These are phyloP conservation scores for Aquanectria penicillioides DNA, from an alignment of 2,329 filamentous ascomycete species.

Conservation along the genomic window DNA sequence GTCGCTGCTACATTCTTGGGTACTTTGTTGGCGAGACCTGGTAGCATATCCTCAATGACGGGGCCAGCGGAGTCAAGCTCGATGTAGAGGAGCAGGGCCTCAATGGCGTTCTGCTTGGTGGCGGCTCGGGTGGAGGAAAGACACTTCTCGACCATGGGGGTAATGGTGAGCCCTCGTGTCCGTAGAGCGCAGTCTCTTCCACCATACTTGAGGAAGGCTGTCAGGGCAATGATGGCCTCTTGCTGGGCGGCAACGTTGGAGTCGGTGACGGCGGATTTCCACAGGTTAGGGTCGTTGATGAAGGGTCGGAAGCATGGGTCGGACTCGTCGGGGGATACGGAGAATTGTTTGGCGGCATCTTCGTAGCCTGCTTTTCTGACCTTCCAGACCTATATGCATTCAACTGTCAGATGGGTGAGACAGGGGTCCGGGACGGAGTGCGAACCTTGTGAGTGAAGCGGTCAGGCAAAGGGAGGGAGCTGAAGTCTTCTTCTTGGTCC, in stretches of 20 bases:
- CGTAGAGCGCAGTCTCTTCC: conserved; percentile 81
- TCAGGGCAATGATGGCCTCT: conserved; percentile 88
- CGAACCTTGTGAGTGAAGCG: conserved; percentile 84
- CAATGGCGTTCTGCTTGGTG: conserved; percentile 86
- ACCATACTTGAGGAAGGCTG: conserved; percentile 91
- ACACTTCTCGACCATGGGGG: conserved; percentile 89
- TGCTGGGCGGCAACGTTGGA: conserved; percentile 97
- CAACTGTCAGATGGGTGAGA: background rate
- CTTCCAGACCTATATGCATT: conserved; percentile 73
- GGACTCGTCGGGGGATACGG: conserved; percentile 83
- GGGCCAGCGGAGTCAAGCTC: conserved; percentile 89
- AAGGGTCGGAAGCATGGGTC: conserved; percentile 90
- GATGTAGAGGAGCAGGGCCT: conserved; percentile 87
- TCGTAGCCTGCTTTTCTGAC: conserved; percentile 95
- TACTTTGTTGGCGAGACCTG: conserved; percentile 84
- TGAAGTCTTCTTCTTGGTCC: conserved; percentile 85
- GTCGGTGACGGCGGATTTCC: conserved; percentile 93
- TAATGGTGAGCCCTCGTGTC: conserved; percentile 79
- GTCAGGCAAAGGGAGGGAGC: conserved; percentile 79
- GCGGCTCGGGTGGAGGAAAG: conserved; percentile 87
- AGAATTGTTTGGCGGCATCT: conserved; percentile 88
- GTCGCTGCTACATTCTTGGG: conserved; percentile 84
- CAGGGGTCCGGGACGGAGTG: background rate
- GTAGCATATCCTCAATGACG: conserved; percentile 89
- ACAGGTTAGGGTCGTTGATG: conserved; percentile 82